phyloP scores from a whole-genome alignment of 2,329 filamentous ascomycete genomes.

The Stachybotrys chlorohalonatus region DNA sequence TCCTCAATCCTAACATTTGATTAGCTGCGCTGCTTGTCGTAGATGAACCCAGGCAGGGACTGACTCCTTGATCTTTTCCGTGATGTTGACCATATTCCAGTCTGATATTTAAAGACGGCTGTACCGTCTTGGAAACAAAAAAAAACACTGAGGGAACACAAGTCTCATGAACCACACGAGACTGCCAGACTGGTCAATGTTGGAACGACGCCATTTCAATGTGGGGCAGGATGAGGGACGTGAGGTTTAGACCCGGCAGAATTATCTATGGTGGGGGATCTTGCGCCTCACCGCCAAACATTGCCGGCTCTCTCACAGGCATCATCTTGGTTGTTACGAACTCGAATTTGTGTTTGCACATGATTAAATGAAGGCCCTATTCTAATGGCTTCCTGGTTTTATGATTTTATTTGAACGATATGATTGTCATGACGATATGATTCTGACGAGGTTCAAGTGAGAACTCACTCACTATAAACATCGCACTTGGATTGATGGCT shows the following conservation, averaged over 20 bases:
- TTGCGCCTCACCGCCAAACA: neutral
- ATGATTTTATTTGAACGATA: too few species aligned
- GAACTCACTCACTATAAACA: too few species aligned
- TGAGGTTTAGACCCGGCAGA: constrained; percentile 2
- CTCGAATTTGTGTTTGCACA: too few species aligned
- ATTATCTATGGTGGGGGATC: constrained; percentile 7
- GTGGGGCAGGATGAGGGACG: constrained; percentile 3
- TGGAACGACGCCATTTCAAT: neutral
- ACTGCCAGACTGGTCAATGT: too few species aligned
- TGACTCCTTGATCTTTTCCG: constrained; percentile 99
- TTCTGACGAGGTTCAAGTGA: too few species aligned
- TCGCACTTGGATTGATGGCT: too few species aligned
- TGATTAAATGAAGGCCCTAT: too few species aligned
- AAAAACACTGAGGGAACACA: neutral
- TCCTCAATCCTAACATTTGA: constrained; percentile 77
- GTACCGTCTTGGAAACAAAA: neutral
- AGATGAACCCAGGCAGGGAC: constrained; percentile 18
- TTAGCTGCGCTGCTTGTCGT: constrained; percentile 8
- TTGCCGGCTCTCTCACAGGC: neutral
- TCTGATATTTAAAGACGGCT: constrained; percentile 20
- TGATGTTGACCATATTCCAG: constrained; percentile 91
- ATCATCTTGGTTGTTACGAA: too few species aligned
- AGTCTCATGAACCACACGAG: neutral
- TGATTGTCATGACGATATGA: too few species aligned
- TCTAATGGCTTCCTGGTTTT: too few species aligned